phyloP scores from a whole-genome alignment of 148 eudicot genomes.

The Rhododendron ferrugineum region DNA sequence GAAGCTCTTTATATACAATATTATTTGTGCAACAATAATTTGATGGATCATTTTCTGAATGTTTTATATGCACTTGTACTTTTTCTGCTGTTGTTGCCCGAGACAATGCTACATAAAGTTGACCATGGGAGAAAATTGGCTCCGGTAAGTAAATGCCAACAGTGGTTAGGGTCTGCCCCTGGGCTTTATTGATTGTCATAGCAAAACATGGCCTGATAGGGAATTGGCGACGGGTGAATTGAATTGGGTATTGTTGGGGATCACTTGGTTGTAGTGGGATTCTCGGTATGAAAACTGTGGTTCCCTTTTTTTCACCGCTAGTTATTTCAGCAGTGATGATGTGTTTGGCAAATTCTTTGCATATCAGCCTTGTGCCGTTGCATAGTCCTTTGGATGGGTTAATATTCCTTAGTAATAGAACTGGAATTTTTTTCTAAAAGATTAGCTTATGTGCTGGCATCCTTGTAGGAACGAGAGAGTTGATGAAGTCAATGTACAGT shows the following conservation, averaged over 20 bases:
- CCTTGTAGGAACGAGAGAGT: not conserved
- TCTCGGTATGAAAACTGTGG: not conserved
- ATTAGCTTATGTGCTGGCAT: not conserved
- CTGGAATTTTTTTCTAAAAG: not conserved
- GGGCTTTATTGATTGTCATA: not conserved
- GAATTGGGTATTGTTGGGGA: not conserved
- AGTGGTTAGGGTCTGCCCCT: not conserved
- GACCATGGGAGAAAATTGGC: not conserved
- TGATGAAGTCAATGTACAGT: not conserved
- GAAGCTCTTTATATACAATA: not conserved
- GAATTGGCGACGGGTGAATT: not conserved
- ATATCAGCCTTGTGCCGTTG: not conserved
- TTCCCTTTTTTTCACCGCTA: not conserved
- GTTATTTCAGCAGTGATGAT: not conserved
- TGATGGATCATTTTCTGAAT: too few relatives aligned
- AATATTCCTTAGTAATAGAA: not conserved
- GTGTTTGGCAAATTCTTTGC: not conserved
- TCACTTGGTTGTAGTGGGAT: not conserved
- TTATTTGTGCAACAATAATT: not conserved
- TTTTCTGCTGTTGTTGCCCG: not conserved
- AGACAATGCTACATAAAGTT: not conserved
- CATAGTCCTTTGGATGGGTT: not conserved
- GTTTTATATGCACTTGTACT: not conserved
- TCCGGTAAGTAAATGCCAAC: not conserved
- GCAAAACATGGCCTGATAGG: not conserved